Conservation (phyloP, 495 filamentous ascomycete species). For the Neurospora sp. region DNA sequence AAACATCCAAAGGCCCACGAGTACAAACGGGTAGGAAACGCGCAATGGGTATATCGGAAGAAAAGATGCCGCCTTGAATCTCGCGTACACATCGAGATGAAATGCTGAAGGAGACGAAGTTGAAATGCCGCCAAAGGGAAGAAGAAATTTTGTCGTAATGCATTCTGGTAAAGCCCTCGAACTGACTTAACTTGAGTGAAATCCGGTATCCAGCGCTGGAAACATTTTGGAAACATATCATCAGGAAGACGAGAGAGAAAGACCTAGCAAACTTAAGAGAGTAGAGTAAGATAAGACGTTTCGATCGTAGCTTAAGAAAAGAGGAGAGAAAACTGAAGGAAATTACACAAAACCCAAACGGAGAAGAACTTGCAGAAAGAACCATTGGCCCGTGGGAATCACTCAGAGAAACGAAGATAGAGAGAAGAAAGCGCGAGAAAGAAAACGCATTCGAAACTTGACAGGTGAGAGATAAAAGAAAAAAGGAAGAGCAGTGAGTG, state of each 20-base stretch:
- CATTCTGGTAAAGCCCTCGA: background rate
- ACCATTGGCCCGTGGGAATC: background rate
- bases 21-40: background rate
- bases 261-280: constrained; percentile 1
- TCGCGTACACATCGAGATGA: background rate
- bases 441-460: background rate
- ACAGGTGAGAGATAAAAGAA: background rate
- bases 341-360: constrained; percentile 5
- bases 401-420: background rate
- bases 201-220: background rate
- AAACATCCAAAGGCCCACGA: background rate
- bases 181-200: background rate
- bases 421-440: background rate
- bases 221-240: background rate
- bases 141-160: background rate
- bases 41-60: background rate
- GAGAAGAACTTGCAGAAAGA: constrained; percentile 1
- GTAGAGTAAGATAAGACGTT: constrained; percentile 7
- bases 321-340: constrained; percentile 2
- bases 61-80: background rate
- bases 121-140: background rate
- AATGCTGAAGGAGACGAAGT: background rate
- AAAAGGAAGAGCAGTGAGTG: constrained; percentile 4
- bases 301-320: background rate
- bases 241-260: constrained; percentile 11